Conservation (phyloP, 352 stramenopile genomes). For the Phytopythium boreale region DNA sequence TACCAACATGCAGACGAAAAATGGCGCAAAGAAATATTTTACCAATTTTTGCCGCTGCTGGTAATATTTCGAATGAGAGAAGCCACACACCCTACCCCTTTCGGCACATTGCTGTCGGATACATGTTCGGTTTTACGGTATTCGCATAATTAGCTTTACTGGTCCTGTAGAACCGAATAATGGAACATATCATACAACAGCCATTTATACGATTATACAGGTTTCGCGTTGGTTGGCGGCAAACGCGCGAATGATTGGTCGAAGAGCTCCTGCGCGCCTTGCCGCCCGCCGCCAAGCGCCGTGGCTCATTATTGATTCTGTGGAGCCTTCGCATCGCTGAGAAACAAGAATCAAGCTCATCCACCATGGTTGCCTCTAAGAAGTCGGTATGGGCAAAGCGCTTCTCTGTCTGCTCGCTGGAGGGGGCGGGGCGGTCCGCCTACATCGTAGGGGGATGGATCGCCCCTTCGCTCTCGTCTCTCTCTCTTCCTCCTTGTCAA, state of each 20-base stretch:
- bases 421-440: slow-evolving; percentile 6
- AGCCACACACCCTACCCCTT: too few relatives aligned
- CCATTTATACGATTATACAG: neutral
- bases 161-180: too few relatives aligned
- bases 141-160: too few relatives aligned
- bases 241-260: neutral
- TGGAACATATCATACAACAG: neutral
- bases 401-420: slow-evolving; percentile 19
- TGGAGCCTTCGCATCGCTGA: slow-evolving; percentile 62
- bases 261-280: neutral
- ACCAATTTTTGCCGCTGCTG: too few relatives aligned
- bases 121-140: too few relatives aligned
- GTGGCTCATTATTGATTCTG: slow-evolving; percentile 40
- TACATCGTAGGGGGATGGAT: neutral
- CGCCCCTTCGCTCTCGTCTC: neutral
- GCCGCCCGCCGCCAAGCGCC: too few relatives aligned
- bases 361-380: slow-evolving; percentile 89
- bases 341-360: slow-evolving; percentile 62
- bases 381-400: slow-evolving; percentile 80
- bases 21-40: too few relatives aligned
- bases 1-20: too few relatives aligned
- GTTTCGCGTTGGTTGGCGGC: neutral
- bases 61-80: too few relatives aligned
- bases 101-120: too few relatives aligned
- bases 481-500: slow-evolving; percentile 3